Base-by-base conservation (phyloP, 805 yeast species). In the Priceomyces haplophilus region DNA sequence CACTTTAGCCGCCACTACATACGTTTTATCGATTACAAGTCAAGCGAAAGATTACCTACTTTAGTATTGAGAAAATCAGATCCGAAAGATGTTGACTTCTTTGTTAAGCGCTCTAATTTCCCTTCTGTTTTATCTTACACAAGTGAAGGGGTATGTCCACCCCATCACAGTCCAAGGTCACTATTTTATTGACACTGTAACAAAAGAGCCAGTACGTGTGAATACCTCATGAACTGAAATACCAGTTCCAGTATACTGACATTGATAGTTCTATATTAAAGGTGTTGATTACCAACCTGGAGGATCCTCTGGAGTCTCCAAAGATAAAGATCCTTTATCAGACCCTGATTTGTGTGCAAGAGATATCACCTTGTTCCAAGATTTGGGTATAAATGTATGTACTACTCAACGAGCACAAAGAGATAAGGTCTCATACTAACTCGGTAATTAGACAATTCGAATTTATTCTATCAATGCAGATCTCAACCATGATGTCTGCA, bases 281-380 rank as follows among this genome's bases (percentile, higher is more conserved):
- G 98, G 98, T 15, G 85, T 91, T 1, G 98, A 91, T 61, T 90
- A 90, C 58, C 97, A 91, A 57, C 97, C 97, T 0, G 97, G 97
- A 7, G 98, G 97, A 0, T 83, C 96, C 0, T 82, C 96, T 0
- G 90, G 82, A 0, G 82, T 81, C 18, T 68, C 68, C n/a, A 62
- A 55, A 3, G 47, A 54, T 5, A 58, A 52, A 7, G 98, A 91
- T 58, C 96, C 97, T 0, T 69, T 91, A 34, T 83, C 96, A 2
- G 83, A 88, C 54, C 74, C 81, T 3, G 65, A 74, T 10, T 55
- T 63, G 15, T 91, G 98, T 67, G 84, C 90, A 3, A 76, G 97
- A 51, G 98, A 91, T 60, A 79, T 88, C 16, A 69, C 74, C 12
- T 66, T 89, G 20, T 86, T 91, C 60, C 96, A 90, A 65, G 78